Evolutionary conservation across 2,329 filamentous ascomycete species (phyloP), one percentile per base, ranked within the genome.

Genomic region (Colletotrichum sp.): DNA sequence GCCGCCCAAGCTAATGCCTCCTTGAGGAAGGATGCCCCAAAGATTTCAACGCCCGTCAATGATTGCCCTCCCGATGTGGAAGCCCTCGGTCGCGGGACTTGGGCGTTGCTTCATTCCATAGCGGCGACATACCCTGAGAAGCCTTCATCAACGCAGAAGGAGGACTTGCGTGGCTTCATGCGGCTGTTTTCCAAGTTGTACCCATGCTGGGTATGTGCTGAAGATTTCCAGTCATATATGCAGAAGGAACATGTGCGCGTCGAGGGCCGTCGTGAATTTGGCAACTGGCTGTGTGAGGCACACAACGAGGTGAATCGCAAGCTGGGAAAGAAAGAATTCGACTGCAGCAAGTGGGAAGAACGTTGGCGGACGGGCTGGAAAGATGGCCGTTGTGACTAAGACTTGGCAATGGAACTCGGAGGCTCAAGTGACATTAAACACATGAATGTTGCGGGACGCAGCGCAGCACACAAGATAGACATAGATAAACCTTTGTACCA

Each of bases 41-140:
- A 83, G 29, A 73, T 87, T 16, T 81, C 85, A 8, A 70, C 86
- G 9, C 74, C 87, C 6, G 72, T 84, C 39, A 72, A 83, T n/a
- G 94, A 98, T 85, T 99, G 96, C 83, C 97, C 97, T 0, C 94
- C 97, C 2, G 96, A 99, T 83, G 95, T 98, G 78, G 95, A 98
- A 82, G 87, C 89, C 19, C 92, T 99, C 6, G 97, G 97, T 65
- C 95, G 96, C 77, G 93, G 93, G 76, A 95, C 95, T 15, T 99
- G 97, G 97, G 98, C 96, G 0, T 90, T 99, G 25, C 92, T 99
- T 2, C 97, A 99, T 88, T 94, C 94, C 11, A 95, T 99, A 78
- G 95, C 96, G 16, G 97, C 96, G 1, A 92, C 92, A 16, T 99
- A 99, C 84, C 97, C 97, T 1, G 88, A 90, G 9, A 85, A 83